A percentile compares a stretch with the other conserved stretches of the same genome.
Conservation (phyloP, 768 basidiomycete species). For the Obba rivulosa region DNA sequence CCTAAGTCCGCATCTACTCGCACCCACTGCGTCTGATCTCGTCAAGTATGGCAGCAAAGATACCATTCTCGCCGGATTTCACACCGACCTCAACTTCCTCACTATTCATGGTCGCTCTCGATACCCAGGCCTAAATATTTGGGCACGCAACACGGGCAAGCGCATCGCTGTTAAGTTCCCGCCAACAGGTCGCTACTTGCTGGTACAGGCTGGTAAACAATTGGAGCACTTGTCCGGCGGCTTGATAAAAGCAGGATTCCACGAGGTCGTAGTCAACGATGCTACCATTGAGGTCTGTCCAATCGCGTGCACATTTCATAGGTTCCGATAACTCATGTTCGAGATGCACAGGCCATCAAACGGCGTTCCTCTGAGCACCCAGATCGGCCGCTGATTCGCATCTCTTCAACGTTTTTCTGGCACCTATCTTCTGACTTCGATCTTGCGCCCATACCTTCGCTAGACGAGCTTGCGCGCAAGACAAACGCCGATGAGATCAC, state of each 20-base stretch:
- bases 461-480: constrained; percentile 43
- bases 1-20: constrained; percentile 76
- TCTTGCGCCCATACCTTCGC: constrained; percentile 55
- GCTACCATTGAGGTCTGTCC: constrained; percentile 61
- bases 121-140: constrained; percentile 87
- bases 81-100: constrained; percentile 90
- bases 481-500: constrained; percentile 37
- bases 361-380: constrained; percentile 52
- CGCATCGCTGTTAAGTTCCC: constrained; percentile 87
- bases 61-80: constrained; percentile 91
- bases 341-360: constrained; percentile 49
- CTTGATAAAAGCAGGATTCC: constrained; percentile 86
- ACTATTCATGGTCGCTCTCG: constrained; percentile 87
- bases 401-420: constrained; percentile 97
- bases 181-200: constrained; percentile 67
- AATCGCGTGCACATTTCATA: neutral
- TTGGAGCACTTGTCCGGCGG: constrained; percentile 84
- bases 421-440: constrained; percentile 84
- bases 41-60: constrained; percentile 69
- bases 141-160: constrained; percentile 92
- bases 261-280: constrained; percentile 90
- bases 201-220: constrained; percentile 96
- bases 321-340: no score
- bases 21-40: constrained; percentile 91
- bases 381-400: constrained; percentile 85